Base-by-base conservation (phyloP, 495 filamentous ascomycete genomes). In the Penicillium flavigenum region DNA sequence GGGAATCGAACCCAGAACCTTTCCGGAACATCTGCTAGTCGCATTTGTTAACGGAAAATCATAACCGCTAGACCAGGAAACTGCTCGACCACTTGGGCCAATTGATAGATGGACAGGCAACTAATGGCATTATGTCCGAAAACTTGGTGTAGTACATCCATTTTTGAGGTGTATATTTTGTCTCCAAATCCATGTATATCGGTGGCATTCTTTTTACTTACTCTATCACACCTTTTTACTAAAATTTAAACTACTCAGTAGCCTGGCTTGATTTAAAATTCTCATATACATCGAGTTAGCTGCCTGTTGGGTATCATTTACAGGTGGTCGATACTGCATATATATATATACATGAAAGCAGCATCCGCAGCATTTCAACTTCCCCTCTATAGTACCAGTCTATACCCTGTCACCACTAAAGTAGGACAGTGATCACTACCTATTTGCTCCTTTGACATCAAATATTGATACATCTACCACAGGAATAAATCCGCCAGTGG, bases 1-100 rank as follows among this genome's bases (percentile, higher is more conserved):
- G 60, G 59, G 60, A 59, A 63, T 63, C 56, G 60, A 63, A 63
- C 60, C 59, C 60, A 63, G 52, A 59, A 63, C 60, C 60, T 63
- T 63, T 54, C 57, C 54, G 59, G 52, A 55, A 55, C 52, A 55
- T 22, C 6, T 45, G 43, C 43, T 10, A 17, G 1, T 19, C 1
- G 43, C 52, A 55, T 38, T 55, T 55, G 52, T 55, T 55, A 55
- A 55, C 52, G 52, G 52, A 55, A 55, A 55, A 55, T 55, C 52
- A 55, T 55, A 55, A 55, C 52, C 52, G 52, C 52, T 55, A 55
- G 52, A 55, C 52, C 53, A 55, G 42, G 53, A 55, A 55, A 55
- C 53, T 39, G 34, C 1, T 47, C 27, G 46, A n/a, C 46, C 46
- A 48, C 46, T 19, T 20, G 46, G 46, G 29, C 46, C 46, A 48